A percentile compares a stretch with the other conserved stretches of the same genome.
These are phyloP conservation scores for Colletotrichum plurivorum DNA, from an alignment of 2,329 filamentous ascomycete genomes.

Conservation along the genomic window DNA sequence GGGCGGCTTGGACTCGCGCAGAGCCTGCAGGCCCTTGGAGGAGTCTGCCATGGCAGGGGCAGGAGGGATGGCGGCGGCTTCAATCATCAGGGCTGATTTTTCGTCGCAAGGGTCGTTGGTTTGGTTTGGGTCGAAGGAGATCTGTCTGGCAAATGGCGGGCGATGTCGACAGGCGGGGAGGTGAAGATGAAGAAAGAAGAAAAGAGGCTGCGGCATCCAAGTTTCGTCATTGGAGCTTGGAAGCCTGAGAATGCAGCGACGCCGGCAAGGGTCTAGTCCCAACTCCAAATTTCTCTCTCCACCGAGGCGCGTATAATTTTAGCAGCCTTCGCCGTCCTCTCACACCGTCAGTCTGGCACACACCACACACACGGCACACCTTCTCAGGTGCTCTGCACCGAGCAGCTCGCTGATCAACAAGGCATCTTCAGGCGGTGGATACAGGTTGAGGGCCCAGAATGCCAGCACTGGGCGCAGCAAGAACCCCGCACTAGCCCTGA, in stretches of 20 bases:
- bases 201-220: conserved; percentile 27
- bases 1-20: conserved; percentile 65
- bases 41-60: conserved; percentile 45
- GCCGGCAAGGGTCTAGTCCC: conserved; percentile 22
- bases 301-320: conserved; percentile 32
- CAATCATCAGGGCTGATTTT: conserved; percentile 35
- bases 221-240: conserved; percentile 38
- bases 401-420: conserved; percentile 10
- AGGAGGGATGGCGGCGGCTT: conserved; percentile 31
- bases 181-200: conserved; percentile 26
- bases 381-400: conserved; percentile 3
- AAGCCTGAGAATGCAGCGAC: neutral
- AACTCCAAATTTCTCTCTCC: conserved; percentile 32
- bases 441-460: conserved; percentile 10
- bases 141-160: neutral
- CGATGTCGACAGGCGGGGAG: neutral
- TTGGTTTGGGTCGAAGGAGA: neutral
- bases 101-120: conserved; percentile 11
- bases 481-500: conserved; percentile 41
- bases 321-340: conserved; percentile 11
- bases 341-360: neutral
- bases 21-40: conserved; percentile 59
- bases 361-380: neutral
- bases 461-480: conserved; percentile 34
- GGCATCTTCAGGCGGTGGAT: neutral